Evolutionary conservation across 495 filamentous ascomycete species (phyloP), one percentile per base, ranked within the genome.

Genomic region (Penicillium pancosmium): DNA sequence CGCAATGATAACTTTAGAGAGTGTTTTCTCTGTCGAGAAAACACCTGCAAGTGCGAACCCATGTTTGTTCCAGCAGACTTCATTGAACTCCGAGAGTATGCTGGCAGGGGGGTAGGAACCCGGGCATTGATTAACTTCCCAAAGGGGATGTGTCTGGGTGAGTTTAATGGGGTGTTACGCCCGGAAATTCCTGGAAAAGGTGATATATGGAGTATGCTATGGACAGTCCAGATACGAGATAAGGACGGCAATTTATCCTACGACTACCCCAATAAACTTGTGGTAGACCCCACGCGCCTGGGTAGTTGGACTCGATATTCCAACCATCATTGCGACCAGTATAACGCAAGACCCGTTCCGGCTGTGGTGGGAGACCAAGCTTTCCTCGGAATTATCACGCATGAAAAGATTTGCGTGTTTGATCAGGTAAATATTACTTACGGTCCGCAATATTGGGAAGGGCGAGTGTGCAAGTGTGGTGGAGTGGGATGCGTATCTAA

Each of bases 241-340:
- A 13, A 38, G 36, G 36, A 38, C 4, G 36, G 36, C 15, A 38
- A 2, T 13, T 1, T 7, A 38, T 38, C 6, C 41, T 9, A 44
- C 15, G 2, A 19, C 2, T 16, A 7, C 23, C 11, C 31, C 11
- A 27, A 48, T 23, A 10, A 23, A 23, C 23, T n/a, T 21, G n/a
- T 48, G 4, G 27, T 59, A 5, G 23, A 40, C 25, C 51, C 61
- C 0, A 34, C 52, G 1, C 18, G 46, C 4, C 62, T 68, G 38
- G 81, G 81, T 0, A 80, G 79, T 46, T 80, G 80, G 54, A 90
- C 88, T 6, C 73, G 89, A 13, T 93, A 86, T 66, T 82, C 91
- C 69, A 91, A 90, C 62, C 90, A 92, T 65, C 87, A 82, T 19
- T 93, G 90, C 68, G 74, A 85, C 0, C 76, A 87, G 0, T 87